phyloP scores from a whole-genome alignment of 164 flowering plant genomes.

The Dillenia suffruticosa region DNA sequence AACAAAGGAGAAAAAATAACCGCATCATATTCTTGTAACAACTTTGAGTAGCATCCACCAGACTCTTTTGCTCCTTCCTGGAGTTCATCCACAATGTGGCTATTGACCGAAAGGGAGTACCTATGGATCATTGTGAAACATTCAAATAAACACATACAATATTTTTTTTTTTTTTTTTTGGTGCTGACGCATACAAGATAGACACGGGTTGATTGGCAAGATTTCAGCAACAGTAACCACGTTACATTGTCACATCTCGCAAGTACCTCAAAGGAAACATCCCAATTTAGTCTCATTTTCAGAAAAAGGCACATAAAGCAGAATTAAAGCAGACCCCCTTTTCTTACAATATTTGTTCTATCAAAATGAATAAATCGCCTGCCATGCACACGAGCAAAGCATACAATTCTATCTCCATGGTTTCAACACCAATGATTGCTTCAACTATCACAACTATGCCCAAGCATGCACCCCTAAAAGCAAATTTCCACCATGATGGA shows the following conservation, averaged over 20 bases:
- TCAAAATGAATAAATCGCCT: too few relatives aligned
- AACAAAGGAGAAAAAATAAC: slow-evolving; percentile 45
- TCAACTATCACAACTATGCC: too few relatives aligned
- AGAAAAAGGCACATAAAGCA: too few relatives aligned
- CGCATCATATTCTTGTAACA: slow-evolving; percentile 76
- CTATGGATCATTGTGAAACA: slow-evolving; percentile 28
- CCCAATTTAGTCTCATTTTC: too few relatives aligned
- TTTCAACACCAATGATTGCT: too few relatives aligned
- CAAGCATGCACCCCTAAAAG: too few relatives aligned
- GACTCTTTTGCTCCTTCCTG: slow-evolving; percentile 48
- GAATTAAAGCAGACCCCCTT: too few relatives aligned
- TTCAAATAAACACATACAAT: not conserved
- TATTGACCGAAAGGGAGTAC: slow-evolving; percentile 73
- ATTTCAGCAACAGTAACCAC: not conserved
- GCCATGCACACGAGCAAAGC: too few relatives aligned
- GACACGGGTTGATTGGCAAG: not conserved
- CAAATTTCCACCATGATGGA: too few relatives aligned
- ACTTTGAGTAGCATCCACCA: slow-evolving; percentile 75
- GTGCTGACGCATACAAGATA: not conserved
- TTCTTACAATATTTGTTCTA: too few relatives aligned
- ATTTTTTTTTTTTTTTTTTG: too few relatives aligned
- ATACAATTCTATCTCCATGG: too few relatives aligned
- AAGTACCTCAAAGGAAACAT: slow-evolving; percentile 40
- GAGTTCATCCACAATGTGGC: slow-evolving; percentile 44
- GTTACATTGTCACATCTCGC: not conserved